A percentile compares a stretch with the other conserved stretches of the same genome.
phyloP scores from a whole-genome alignment of 495 filamentous ascomycete genomes.

The Podospora sp. region DNA sequence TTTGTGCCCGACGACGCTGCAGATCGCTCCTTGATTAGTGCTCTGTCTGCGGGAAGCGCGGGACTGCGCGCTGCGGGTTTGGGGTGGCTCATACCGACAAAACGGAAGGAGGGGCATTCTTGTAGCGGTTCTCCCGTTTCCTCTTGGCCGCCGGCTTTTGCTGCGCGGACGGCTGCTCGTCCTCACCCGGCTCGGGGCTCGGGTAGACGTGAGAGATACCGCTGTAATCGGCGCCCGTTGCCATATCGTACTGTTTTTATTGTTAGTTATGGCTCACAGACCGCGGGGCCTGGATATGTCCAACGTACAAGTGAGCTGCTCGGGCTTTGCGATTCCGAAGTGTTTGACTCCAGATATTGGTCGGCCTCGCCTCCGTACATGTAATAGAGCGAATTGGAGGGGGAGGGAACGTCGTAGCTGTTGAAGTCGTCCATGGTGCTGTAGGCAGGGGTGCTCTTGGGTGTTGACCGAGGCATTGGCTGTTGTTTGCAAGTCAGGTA shows the following conservation, averaged over 20 bases:
- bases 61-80: neutral
- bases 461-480: slow-evolving; percentile 17
- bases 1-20: slow-evolving; percentile 60
- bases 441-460: slow-evolving; percentile 6
- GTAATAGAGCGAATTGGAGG: slow-evolving; percentile 39
- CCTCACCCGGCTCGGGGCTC: slow-evolving; percentile 41
- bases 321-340: slow-evolving; percentile 46
- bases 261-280: neutral
- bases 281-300: neutral
- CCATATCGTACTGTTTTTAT: slow-evolving; percentile 39
- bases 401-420: slow-evolving; percentile 39
- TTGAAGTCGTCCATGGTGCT: slow-evolving; percentile 37
- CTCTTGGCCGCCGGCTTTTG: slow-evolving; percentile 47
- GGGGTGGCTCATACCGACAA: slow-evolving; percentile 43
- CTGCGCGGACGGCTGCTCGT: slow-evolving; percentile 36
- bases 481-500: neutral
- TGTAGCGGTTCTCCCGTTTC: slow-evolving; percentile 54
- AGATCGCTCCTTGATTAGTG: slow-evolving; percentile 27
- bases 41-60: neutral
- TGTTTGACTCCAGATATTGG: slow-evolving; percentile 41
- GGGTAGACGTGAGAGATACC: slow-evolving; percentile 39
- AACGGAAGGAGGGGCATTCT: slow-evolving; percentile 52
- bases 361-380: slow-evolving; percentile 41
- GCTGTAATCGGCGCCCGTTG: slow-evolving; percentile 32
- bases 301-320: slow-evolving; percentile 42